Conservation (phyloP, 2,329 filamentous ascomycete species). For the Colletotrichum simmondsii region DNA sequence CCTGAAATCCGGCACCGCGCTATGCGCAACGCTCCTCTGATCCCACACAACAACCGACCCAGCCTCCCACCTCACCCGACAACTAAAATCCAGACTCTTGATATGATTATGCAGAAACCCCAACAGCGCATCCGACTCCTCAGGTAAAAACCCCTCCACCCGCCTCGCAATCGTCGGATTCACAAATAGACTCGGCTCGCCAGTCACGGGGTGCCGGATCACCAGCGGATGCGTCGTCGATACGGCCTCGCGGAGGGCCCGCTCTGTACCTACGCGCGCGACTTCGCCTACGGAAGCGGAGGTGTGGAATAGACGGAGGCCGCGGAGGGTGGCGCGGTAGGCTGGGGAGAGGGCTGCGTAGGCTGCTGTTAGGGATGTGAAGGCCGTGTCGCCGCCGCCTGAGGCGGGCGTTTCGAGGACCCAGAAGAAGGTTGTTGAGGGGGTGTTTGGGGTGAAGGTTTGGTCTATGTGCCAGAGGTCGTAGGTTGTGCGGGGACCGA, state of each 20-base stretch:
- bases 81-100: constrained; percentile 43
- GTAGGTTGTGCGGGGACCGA: constrained; percentile 40
- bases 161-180: constrained; percentile 44
- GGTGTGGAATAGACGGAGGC: constrained; percentile 32
- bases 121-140: constrained; percentile 42
- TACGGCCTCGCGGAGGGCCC: constrained; percentile 42
- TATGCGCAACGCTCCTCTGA: constrained; percentile 40
- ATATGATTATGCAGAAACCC: constrained; percentile 43
- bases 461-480: constrained; percentile 47
- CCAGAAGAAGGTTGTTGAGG: constrained; percentile 47
- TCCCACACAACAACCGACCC: constrained; percentile 45
- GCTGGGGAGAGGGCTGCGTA: constrained; percentile 43
- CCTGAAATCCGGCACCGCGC: constrained; percentile 43
- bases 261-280: constrained; percentile 40
- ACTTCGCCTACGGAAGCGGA: constrained; percentile 45
- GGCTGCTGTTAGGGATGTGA: constrained; percentile 42
- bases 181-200: constrained; percentile 40
- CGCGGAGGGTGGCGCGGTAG: constrained; percentile 33
- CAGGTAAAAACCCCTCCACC: constrained; percentile 42
- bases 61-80: constrained; percentile 43
- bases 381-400: constrained; percentile 43
- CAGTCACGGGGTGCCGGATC: constrained; percentile 43
- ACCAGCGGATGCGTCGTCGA: constrained; percentile 42
- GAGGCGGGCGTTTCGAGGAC: constrained; percentile 42
- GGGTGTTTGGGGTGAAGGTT: constrained; percentile 45